These are phyloP conservation scores for Dryas octopetala DNA, from an alignment of 306 rosid genomes.

Conservation along the genomic window DNA sequence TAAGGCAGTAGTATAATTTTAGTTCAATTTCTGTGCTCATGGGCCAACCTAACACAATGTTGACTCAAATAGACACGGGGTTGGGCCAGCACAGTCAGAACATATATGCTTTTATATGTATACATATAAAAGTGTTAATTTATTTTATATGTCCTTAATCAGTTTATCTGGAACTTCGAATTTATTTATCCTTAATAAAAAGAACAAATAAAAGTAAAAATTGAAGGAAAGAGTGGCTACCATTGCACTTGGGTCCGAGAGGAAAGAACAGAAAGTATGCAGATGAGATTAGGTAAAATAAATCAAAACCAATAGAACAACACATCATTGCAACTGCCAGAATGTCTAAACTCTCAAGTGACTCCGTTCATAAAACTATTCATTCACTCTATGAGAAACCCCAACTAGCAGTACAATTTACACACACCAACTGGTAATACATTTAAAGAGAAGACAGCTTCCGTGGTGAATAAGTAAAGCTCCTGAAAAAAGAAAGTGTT, in stretches of 20 bases:
- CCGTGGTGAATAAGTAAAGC: slow-evolving; percentile 20
- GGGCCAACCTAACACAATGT: no score
- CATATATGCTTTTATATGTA: no score
- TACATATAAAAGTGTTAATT: no score
- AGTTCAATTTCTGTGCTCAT: no score
- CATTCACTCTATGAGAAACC: background rate
- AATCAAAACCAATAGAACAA: background rate
- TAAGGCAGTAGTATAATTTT: no score
- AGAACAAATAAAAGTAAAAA: background rate
- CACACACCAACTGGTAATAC: slow-evolving; percentile 37
- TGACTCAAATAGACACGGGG: no score
- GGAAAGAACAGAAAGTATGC: background rate
- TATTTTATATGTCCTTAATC: no score
- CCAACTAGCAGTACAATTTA: slow-evolving; percentile 26
- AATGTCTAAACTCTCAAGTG: background rate
- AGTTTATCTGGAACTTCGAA: no score
- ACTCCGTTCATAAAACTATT: slow-evolving; percentile 6
- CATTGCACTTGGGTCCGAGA: no score
- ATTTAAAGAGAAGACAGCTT: background rate
- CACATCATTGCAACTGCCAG: slow-evolving; percentile 6
- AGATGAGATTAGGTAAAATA: background rate
- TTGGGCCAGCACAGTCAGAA: no score
- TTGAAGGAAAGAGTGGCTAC: background rate
- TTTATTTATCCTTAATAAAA: no score
- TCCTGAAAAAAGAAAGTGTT: slow-evolving; percentile 20